phyloP scores from a whole-genome alignment of 73 alveolate genomes.

The Paramecium sexaurelia region DNA sequence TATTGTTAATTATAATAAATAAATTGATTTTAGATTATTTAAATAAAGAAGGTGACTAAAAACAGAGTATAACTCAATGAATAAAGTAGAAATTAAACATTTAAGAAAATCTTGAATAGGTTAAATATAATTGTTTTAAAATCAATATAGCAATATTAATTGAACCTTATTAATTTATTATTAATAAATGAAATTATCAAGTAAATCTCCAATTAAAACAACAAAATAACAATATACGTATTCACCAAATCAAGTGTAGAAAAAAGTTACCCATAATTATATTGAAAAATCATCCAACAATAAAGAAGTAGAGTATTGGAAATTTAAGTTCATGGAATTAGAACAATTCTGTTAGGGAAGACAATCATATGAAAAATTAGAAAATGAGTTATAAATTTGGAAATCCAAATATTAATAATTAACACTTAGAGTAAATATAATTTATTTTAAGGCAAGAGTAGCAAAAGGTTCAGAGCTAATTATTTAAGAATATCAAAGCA shows the following conservation, averaged over 20 bases:
- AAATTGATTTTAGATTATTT: too few relatives aligned
- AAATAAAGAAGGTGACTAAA: too few relatives aligned
- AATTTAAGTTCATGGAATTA: background rate
- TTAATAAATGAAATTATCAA: background rate
- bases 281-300: background rate
- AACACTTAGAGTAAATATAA: background rate
- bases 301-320: conserved; percentile 31
- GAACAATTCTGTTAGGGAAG: conserved; percentile 30
- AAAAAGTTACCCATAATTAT: background rate
- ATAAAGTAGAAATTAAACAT: too few relatives aligned
- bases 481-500: background rate
- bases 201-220: background rate
- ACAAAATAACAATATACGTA: background rate
- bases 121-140: too few relatives aligned
- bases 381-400: conserved; percentile 14
- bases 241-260: background rate
- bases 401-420: conserved; percentile 12
- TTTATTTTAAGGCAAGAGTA: conserved; percentile 8
- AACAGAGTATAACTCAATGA: too few relatives aligned
- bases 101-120: too few relatives aligned
- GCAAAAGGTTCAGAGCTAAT: conserved; percentile 33
- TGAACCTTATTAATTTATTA: background rate
- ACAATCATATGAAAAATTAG: background rate
- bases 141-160: background rate
- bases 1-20: too few relatives aligned